Base-by-base conservation (phyloP, 192 early-diverging fungal genomes). In the Coemansia sp. region DNA sequence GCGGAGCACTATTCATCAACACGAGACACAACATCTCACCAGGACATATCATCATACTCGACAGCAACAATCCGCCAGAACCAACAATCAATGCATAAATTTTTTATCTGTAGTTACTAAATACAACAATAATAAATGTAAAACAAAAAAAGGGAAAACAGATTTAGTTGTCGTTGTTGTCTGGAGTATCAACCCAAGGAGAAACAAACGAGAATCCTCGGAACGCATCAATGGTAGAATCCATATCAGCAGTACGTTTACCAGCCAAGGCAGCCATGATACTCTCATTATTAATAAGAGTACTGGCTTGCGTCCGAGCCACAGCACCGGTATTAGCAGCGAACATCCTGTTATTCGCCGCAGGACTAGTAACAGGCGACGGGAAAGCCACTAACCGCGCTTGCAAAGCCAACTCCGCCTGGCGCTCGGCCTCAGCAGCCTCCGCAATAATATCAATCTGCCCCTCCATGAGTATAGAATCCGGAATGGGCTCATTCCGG, bases 141-240 rank as follows among this genome's bases (percentile, higher is more conserved):
- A 41, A 24, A 56, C 10, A 11, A 19, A 20, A 40, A 41, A 51
- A 45, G 22, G 12, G 11, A 25, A n/a, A 22, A 54, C 32, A n/a
- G 17, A 24, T 54, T 37, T 56, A 45, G 19, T 40, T 68, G 14
- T 46, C 73, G 22, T 64, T 24, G 17, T 73, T 67, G 17, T 79
- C 68, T 2, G 77, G 67, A 20, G 67, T 41, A 53, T 74, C 71
- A 9, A 78, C 79, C 75, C 69, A 63, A 12, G 77, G 83, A 8
- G 83, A 79, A 20, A 84, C 74, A 63, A 80, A 84, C 5, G 83
- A 79, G 24, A 84, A 84, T 6, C 83, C 83, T 14, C 68, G 83
- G 65, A 84, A 84, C 6, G 83, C 70, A 53, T 76, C 69, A 25
- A 54, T 54, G 2, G 51, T 54, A 31, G 51, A 54, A 14, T 54